These are phyloP conservation scores for Cladophialophora chaetospira DNA, from an alignment of 2,329 filamentous ascomycete species.

Conservation along the genomic window DNA sequence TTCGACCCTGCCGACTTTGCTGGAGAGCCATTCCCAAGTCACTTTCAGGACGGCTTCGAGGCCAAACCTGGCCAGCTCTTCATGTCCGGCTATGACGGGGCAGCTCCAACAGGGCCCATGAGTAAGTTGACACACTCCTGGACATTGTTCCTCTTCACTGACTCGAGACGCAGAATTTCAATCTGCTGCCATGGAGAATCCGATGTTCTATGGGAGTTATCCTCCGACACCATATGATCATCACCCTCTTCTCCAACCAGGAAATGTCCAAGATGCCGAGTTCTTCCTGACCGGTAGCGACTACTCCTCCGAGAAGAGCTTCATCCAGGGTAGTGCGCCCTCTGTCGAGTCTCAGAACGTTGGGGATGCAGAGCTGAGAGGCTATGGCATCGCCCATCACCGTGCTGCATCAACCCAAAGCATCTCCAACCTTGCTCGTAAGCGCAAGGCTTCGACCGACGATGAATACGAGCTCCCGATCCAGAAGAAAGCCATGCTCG, in stretches of 20 bases:
- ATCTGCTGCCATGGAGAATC: conserved; percentile 17
- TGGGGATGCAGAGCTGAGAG: conserved; percentile 9
- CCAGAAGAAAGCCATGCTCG: conserved; percentile 50
- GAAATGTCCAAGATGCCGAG: conserved; percentile 18
- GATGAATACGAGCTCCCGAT: conserved; percentile 52
- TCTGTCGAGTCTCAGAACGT: conserved; percentile 7
- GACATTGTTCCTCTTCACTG: not conserved
- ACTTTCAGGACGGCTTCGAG: conserved; percentile 54
- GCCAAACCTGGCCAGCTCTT: conserved; percentile 63
- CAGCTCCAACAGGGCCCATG: conserved; percentile 58
- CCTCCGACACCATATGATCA: conserved; percentile 23
- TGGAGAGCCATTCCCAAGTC: conserved; percentile 47
- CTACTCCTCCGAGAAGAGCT: conserved; percentile 17
- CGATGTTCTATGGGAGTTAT: conserved; percentile 42
- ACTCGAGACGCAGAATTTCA: conserved; percentile 14
- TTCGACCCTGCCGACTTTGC: conserved; percentile 49
- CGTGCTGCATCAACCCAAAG: conserved; percentile 16
- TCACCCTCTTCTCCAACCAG: conserved; percentile 29
- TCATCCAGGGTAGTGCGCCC: conserved; percentile 8
- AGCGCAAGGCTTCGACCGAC: conserved; percentile 39
- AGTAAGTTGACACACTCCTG: conserved; percentile 13
- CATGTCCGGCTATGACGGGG: conserved; percentile 82
- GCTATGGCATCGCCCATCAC: conserved; percentile 16
- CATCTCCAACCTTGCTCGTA: conserved; percentile 15
- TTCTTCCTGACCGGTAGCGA: conserved; percentile 18